Base-by-base conservation (phyloP, 2,329 filamentous ascomycete species). In the Coniella lustricola region DNA sequence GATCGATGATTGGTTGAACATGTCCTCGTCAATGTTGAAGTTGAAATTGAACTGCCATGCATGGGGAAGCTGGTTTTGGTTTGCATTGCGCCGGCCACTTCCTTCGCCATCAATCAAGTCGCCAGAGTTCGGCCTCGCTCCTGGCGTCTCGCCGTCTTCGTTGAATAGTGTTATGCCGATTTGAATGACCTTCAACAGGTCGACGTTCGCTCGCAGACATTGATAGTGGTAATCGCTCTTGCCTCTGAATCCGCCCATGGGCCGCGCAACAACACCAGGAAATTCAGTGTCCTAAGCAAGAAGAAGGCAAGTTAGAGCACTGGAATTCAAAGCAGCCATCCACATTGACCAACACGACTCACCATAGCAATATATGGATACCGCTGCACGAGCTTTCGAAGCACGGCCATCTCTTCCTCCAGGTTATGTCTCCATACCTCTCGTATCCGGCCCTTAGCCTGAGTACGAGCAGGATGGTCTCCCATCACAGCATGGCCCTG, bases 21-120 rank as follows among this genome's bases (percentile, higher is more conserved):
- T 98, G 68, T 98, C 93, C 34, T 91, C 82, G 57, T 93, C 87
- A 9, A 96, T 76, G 1, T 89, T 93, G 67, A 97, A 98, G 59
- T 90, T 85, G 70, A 98, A 98, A 74, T 98, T 97, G 76, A 98
- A 98, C 59, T 96, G 91, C 93, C 93, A 98, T 16, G 91, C 94
- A 63, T 87, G 94, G 14, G 88, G 91, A 51, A 89, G 82, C 42
- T 79, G 75, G 51, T 67, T 59, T 49, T 67, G 72, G 43, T 56
- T 64, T 17, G 64, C 67, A 20, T 66, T 65, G 53, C 70, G 66
- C 54, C 70, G 65, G 31, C 60, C 64, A 16, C 61, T 67, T 29
- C 62, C 59, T n/a, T 61, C 62, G 18, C 68, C 54, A 3, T 73
- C 70, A 14, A 59, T 53, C 36, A 68, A 52, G 44, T 77, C 71